Base-by-base conservation (phyloP, 345 rosid species). In the Bretschneidera sinensis region DNA sequence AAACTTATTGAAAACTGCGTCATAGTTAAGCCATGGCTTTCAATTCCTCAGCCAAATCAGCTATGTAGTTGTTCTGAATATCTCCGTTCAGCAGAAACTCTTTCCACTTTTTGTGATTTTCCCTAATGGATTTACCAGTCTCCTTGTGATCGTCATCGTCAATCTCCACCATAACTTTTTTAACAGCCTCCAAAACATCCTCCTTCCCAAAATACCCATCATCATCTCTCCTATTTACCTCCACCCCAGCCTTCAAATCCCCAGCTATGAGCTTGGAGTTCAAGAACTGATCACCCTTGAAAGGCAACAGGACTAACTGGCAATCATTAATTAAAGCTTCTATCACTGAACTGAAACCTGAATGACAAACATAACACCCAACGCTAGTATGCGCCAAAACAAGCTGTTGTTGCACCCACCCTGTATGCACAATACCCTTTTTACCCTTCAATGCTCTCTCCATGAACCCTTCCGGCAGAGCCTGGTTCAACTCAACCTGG, bases 271-370 rank as follows among this genome's bases (percentile, higher is more conserved):
- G 67, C 63, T 55, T 74, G 21, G 79, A 52, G 57, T 74, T 74
- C 39, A 78, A 52, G 75, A 71, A 68, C 31, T 74, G 82, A 39
- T 74, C 79, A 6, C 72, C 74, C 54, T 68, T 78, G 1, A 71
- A 18, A 11, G 82, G 82, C 55, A 78, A 17, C 45, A 78, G 43
- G 5, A 69, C 82, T 60, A 78, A 28, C 20, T 70, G 69, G 48
- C 77, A 71, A 16, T 78, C 72, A 20, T 62, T 68, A 18, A 74
- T 6, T n/a, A 68, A 24, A 17, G 65, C 79, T 68, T 78, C 79
- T 0, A 65, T 48, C n/a, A 74, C 24, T 0, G 76, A 78, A 63
- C 79, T 71, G 5, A 62, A 66, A 15, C 82, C 77, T 0, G 74
- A 59, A 25, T 78, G 82, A 43, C 53, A 60, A 1, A 78, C 9